A percentile compares a stretch with the other conserved stretches of the same genome.
Conservation (phyloP, 345 rosid genomes). For the Raphanus raphanistrum region DNA sequence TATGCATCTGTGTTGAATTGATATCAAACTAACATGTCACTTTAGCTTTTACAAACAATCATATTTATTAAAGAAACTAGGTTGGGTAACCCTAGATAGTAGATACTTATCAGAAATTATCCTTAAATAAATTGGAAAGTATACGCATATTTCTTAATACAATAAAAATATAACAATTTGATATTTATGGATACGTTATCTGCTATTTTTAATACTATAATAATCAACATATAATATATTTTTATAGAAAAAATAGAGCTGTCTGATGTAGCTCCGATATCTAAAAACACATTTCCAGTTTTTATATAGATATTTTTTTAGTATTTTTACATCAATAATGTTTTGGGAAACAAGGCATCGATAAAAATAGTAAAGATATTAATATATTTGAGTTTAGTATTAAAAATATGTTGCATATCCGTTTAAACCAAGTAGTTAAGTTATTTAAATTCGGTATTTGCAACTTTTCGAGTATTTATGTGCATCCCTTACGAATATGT, state of each 20-base stretch:
- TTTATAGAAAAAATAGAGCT: not conserved
- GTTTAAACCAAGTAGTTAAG: not conserved
- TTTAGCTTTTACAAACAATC: not conserved
- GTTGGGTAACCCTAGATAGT: not conserved
- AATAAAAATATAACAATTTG: not conserved
- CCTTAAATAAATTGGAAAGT: not conserved
- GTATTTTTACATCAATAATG: not conserved
- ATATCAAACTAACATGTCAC: not conserved
- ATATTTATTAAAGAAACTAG: not conserved
- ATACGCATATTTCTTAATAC: not conserved
- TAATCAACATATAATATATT: not conserved
- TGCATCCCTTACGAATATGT: not conserved
- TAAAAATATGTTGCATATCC: not conserved
- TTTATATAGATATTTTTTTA: not conserved
- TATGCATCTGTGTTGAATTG: conserved; percentile 26
- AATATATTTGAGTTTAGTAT: not conserved
- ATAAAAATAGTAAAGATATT: not conserved
- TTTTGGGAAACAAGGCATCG: not conserved
- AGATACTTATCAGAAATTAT: not conserved
- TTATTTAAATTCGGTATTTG: not conserved
- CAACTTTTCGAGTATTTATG: not conserved
- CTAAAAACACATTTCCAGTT: not conserved
- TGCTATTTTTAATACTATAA: not conserved
- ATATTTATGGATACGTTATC: not conserved
- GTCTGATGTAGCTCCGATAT: not conserved